These are phyloP conservation scores for Tephrocybe sp. DNA, from an alignment of 768 basidiomycete genomes.

Conservation along the genomic window DNA sequence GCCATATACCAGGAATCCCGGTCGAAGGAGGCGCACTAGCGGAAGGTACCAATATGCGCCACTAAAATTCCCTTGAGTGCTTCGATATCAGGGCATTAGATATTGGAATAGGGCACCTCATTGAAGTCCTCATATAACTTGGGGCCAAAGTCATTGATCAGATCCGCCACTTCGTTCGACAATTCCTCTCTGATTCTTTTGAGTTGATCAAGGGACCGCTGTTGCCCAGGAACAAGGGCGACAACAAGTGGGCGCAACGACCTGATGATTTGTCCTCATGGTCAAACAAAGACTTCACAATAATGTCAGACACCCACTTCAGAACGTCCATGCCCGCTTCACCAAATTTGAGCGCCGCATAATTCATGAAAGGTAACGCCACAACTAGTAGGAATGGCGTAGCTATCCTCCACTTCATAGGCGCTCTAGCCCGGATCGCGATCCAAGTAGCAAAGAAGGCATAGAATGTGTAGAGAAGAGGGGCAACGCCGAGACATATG, in stretches of 20 bases:
- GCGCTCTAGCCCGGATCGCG: slow-evolving; percentile 64
- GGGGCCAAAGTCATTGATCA: slow-evolving; percentile 89
- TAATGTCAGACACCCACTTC: slow-evolving; percentile 59
- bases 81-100: no score
- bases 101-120: slow-evolving; percentile 46
- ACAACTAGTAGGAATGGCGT: slow-evolving; percentile 78
- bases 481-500: slow-evolving; percentile 88
- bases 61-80: slow-evolving; percentile 38
- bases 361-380: slow-evolving; percentile 84
- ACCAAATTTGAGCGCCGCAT: slow-evolving; percentile 93
- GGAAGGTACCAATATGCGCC: slow-evolving; percentile 81
- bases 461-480: slow-evolving; percentile 82
- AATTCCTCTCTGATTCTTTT: slow-evolving; percentile 73
- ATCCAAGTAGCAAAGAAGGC: slow-evolving; percentile 75
- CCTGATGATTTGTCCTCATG: no score
- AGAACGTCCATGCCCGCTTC: slow-evolving; percentile 97
- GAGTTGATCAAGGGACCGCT: slow-evolving; percentile 73
- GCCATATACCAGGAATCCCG: slow-evolving; percentile 72
- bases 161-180: slow-evolving; percentile 79
- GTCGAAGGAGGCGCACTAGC: slow-evolving; percentile 82
- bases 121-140: slow-evolving; percentile 86
- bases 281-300: no score
- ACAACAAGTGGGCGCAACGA: slow-evolving; percentile 89
- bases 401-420: slow-evolving; percentile 63
- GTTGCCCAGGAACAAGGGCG: slow-evolving; percentile 87